Evolutionary conservation across 2,329 filamentous ascomycete genomes (phyloP).

Genomic region (Penicillium sp.): DNA sequence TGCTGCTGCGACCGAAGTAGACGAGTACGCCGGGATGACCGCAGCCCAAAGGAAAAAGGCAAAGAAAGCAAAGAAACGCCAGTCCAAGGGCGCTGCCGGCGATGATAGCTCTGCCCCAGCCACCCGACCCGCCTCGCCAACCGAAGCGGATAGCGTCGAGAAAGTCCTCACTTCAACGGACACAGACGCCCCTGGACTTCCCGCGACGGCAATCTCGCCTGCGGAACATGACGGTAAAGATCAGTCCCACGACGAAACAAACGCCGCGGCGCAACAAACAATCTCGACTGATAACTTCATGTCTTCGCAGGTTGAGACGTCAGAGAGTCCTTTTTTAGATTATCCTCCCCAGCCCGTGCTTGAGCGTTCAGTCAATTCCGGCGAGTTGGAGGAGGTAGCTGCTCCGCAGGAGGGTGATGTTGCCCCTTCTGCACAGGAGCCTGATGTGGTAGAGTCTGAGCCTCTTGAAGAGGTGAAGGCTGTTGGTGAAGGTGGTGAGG

Average conservation of each 20-base stretch:
- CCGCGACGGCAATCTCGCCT: conserved; percentile 33
- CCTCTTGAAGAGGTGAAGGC: background rate
- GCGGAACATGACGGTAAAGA: conserved; percentile 49
- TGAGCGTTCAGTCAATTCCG: conserved; percentile 27
- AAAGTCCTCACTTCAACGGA: conserved; percentile 16
- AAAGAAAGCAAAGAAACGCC: conserved; percentile 48
- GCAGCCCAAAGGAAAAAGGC: conserved; percentile 46
- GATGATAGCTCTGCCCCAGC: conserved; percentile 17
- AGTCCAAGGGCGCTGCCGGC: conserved; percentile 32
- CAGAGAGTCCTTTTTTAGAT: conserved; percentile 33
- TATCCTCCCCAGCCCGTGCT: conserved; percentile 33
- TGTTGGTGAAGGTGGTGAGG: conserved; percentile 3
- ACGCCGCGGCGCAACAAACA: conserved; percentile 39
- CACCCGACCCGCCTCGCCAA: conserved; percentile 14
- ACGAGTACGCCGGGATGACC: conserved; percentile 31
- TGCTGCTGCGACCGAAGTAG: conserved; percentile 16
- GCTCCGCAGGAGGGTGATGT: conserved; percentile 11
- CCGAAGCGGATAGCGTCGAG: conserved; percentile 10
- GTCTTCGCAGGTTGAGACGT: conserved; percentile 46
- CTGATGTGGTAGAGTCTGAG: conserved; percentile 6
- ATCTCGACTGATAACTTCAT: conserved; percentile 48
- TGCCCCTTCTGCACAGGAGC: conserved; percentile 1
- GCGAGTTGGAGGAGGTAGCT: conserved; percentile 18
- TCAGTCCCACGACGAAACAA: conserved; percentile 44
- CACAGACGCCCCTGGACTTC: conserved; percentile 21